These are phyloP conservation scores for Geotrichum australiense DNA, from an alignment of 1,139 yeast genomes.

Conservation along the genomic window DNA sequence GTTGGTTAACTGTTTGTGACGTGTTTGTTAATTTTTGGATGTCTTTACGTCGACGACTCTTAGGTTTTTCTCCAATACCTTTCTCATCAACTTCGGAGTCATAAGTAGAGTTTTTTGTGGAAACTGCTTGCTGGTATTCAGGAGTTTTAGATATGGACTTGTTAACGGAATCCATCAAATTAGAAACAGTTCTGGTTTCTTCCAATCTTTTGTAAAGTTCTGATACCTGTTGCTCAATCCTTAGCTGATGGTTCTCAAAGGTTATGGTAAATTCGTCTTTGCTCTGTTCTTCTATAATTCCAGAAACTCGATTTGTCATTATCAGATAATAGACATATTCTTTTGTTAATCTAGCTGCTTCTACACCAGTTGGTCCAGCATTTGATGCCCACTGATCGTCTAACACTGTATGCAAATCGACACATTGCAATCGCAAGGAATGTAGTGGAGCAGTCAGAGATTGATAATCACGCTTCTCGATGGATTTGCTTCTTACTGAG, in stretches of 20 bases:
- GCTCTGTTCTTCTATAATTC: constrained; percentile 9
- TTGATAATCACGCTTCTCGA: constrained; percentile 3
- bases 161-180: constrained; percentile 3
- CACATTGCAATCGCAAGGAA: constrained; percentile 1
- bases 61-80: too few species aligned
- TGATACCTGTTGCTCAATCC: constrained; percentile 3
- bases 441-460: neutral
- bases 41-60: too few species aligned
- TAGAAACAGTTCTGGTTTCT: constrained; percentile 6
- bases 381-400: constrained; percentile 13
- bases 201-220: constrained; percentile 5
- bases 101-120: too few species aligned
- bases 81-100: neutral
- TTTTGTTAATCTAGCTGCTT: constrained; percentile 4
- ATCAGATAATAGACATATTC: constrained; percentile 11
- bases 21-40: too few species aligned
- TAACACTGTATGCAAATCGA: neutral
- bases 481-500: constrained; percentile 3
- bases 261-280: constrained; percentile 6
- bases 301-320: constrained; percentile 7
- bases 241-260: constrained; percentile 2
- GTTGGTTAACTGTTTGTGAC: too few species aligned
- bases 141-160: neutral
- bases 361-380: constrained; percentile 1
- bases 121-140: neutral